Conservation (phyloP, 179 eudicot genomes). For the Sideroxylon spinosum region DNA sequence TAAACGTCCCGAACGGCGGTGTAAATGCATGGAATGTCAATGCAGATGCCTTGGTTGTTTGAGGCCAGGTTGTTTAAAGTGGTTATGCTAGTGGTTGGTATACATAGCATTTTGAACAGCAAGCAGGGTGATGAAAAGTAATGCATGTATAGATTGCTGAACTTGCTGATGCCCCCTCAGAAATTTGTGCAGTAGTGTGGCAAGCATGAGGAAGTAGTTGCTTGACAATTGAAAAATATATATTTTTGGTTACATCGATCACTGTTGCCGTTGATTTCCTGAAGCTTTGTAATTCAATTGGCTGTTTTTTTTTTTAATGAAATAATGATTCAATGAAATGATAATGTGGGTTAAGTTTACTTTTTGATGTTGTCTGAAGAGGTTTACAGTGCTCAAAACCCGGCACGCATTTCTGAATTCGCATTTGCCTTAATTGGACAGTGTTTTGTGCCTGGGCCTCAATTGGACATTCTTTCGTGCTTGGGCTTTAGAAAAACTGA, state of each 20-base stretch:
- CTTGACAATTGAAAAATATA: background rate
- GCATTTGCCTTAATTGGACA: no score
- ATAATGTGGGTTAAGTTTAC: no score
- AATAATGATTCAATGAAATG: no score
- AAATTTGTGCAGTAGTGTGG: background rate
- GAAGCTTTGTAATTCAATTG: background rate
- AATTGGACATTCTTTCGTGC: no score
- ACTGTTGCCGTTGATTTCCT: background rate
- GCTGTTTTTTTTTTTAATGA: background rate
- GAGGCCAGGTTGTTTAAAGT: conserved; percentile 11
- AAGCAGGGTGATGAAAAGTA: no score
- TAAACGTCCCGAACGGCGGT: conserved; percentile 11
- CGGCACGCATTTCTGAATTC: no score
- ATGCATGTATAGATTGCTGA: background rate
- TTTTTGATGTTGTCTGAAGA: no score
- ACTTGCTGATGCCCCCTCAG: background rate
- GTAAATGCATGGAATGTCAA: conserved; percentile 12
- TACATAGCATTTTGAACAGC: background rate
- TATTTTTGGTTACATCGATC: background rate
- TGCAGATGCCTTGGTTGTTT: conserved; percentile 19
- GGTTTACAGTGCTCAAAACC: no score
- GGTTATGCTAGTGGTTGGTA: conserved; percentile 11
- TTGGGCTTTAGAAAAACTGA: no score
- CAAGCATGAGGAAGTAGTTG: conserved; percentile 5
- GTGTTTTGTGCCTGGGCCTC: no score